Evolutionary conservation across 805 yeast genomes (phyloP), one percentile per base, ranked within the genome.

Genomic region (Cyberlindnera sargentensis): DNA sequence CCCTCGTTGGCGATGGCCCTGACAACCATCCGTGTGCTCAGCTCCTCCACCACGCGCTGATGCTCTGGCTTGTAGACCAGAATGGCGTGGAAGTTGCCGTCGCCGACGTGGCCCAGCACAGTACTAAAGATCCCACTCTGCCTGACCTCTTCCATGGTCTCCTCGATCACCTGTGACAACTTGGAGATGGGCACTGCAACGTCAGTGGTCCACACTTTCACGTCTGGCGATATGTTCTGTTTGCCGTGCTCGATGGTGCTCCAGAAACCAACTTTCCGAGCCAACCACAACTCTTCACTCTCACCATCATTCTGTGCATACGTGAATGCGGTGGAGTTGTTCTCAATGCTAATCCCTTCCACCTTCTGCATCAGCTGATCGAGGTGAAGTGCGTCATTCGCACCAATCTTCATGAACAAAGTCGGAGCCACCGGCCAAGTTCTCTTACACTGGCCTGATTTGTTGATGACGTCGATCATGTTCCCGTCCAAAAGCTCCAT

Each of bases 111-210:
- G 6, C 90, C 89, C 36, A 84, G 77, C 26, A 81, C 73, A 1
- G 85, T 77, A 39, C 76, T 76, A 39, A 71, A 56, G 25, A 82
- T 56, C 1, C 76, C 76, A 27, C 76, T 71, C 4, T 61, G 54
- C 43, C 70, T 72, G 49, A 84, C 68, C 42, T 78, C 86, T 8
- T 64, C 63, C 61, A 82, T 75, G 6, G 87, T 76, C 34, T 72
- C 78, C 36, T 74, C 72, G 34, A 84, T 78, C 40, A 82, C 70
- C 15, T 67, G 64, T 4, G 90, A 78, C 40, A 84, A 67, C 41
- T 67, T 67, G 0, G 89, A 82, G 37, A 84, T 71, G 3, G 93
- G 93, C 6, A 84, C 91, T 9, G 89, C 88, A 5, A 84, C 85
- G 61, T 84, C 91, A 1, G 93, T 84, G 27, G 89, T 81, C 77